A percentile compares a stretch with the other conserved stretches of the same genome.
Evolutionary conservation across 768 basidiomycete species (phyloP).

Genomic region (Russula olivacea): DNA sequence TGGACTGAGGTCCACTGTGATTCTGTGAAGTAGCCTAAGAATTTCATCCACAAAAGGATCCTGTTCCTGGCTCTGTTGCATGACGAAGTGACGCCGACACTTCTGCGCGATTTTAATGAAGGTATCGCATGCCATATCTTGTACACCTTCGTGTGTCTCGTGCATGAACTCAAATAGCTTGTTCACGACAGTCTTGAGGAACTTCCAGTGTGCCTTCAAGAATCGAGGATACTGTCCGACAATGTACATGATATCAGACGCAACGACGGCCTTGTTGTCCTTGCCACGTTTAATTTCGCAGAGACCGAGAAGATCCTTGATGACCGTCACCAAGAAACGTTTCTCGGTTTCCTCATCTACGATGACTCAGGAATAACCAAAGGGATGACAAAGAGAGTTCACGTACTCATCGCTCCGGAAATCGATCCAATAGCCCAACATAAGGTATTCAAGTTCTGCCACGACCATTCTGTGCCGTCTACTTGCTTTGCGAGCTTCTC

Average conservation of each 20-base stretch:
- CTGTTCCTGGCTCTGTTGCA: constrained; percentile 94
- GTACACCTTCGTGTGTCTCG: constrained; percentile 98
- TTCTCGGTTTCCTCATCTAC: constrained; percentile 98
- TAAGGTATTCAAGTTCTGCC: constrained; percentile 97
- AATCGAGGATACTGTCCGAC: constrained; percentile 99
- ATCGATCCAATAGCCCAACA: constrained; percentile 99
- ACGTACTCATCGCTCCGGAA: constrained; percentile 97
- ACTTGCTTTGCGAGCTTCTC: constrained; percentile 98
- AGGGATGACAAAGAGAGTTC: not conserved
- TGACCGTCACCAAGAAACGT: constrained; percentile 96
- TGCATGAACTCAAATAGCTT: constrained; percentile 99
- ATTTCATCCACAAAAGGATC: constrained; percentile 99
- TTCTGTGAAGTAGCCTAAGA: constrained; percentile 81
- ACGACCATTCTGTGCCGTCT: constrained; percentile 97
- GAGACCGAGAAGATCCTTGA: constrained; percentile 95
- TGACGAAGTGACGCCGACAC: constrained; percentile 95
- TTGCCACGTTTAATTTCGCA: constrained; percentile 99
- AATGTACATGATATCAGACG: constrained; percentile 96
- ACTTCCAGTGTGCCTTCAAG: constrained; percentile 99
- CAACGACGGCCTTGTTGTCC: constrained; percentile 99
- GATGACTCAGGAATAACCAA: constrained; percentile 1
- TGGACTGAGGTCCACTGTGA: constrained; percentile 90
- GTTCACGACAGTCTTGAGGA: constrained; percentile 99
- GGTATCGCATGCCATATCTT: constrained; percentile 99
- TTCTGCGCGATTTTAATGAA: constrained; percentile 99